Conservation (phyloP, 257 asterid genomes). For the Nicotiana tabacum region DNA sequence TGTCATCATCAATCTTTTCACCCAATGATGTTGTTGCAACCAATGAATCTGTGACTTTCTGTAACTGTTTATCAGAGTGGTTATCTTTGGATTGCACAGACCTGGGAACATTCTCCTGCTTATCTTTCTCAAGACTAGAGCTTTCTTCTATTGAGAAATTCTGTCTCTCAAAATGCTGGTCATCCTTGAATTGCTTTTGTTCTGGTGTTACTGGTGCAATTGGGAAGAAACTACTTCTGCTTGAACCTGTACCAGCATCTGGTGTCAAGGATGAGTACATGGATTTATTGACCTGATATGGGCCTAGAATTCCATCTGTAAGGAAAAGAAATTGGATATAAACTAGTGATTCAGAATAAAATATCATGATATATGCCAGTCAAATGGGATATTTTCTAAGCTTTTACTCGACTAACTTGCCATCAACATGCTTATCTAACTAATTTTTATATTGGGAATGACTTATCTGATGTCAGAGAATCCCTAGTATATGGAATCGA, state of each 20-base stretch:
- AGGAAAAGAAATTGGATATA: slow-evolving; percentile 8
- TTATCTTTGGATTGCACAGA: slow-evolving; percentile 23
- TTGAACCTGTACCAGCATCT: slow-evolving; percentile 37
- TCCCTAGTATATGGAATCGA: neutral
- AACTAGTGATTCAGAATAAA: neutral
- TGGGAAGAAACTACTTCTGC: slow-evolving; percentile 28
- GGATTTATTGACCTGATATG: slow-evolving; percentile 26
- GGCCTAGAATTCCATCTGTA: slow-evolving; percentile 36
- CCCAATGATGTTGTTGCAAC: slow-evolving; percentile 23
- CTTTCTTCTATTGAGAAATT: slow-evolving; percentile 22
- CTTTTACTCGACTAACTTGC: neutral
- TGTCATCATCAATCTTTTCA: slow-evolving; percentile 29
- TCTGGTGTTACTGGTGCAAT: slow-evolving; percentile 60
- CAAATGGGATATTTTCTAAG: neutral
- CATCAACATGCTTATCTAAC: neutral
- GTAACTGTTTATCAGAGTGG: slow-evolving; percentile 22
- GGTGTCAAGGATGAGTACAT: slow-evolving; percentile 31
- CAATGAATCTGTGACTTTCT: slow-evolving; percentile 20
- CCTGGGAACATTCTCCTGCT: slow-evolving; percentile 21
- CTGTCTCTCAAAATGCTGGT: slow-evolving; percentile 31
- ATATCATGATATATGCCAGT: neutral
- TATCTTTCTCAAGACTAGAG: slow-evolving; percentile 28
- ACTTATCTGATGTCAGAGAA: neutral
- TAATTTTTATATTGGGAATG: neutral
- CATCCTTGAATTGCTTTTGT: slow-evolving; percentile 32